phyloP scores from a whole-genome alignment of 768 basidiomycete genomes.

The Tylopilus rubrobrunneus region DNA sequence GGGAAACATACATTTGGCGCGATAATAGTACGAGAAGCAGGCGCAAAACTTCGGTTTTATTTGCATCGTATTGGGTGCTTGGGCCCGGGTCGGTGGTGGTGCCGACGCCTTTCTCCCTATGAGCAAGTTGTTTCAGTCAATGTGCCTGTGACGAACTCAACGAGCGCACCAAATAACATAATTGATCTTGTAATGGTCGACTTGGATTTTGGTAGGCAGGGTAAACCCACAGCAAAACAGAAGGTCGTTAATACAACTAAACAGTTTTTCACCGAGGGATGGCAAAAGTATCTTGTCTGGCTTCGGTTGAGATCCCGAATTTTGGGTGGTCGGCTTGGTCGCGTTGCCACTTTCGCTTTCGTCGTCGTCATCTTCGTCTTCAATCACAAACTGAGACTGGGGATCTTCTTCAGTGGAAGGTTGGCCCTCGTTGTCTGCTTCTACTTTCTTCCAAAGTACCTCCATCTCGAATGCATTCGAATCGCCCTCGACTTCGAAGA shows the following conservation, averaged over 20 bases:
- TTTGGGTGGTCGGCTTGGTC: slow-evolving; percentile 14
- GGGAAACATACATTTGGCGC: slow-evolving; percentile 81
- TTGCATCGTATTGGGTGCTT: slow-evolving; percentile 61
- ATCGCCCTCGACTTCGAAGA: slow-evolving; percentile 78
- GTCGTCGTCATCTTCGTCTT: slow-evolving; percentile 65
- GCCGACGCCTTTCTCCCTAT: slow-evolving; percentile 93
- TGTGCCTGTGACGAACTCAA: too few species aligned
- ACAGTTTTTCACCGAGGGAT: slow-evolving; percentile 77
- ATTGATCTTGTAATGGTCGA: slow-evolving; percentile 78
- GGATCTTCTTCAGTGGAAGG: slow-evolving; percentile 6
- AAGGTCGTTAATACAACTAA: slow-evolving; percentile 77
- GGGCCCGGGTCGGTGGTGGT: slow-evolving; percentile 74
- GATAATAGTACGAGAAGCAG: slow-evolving; percentile 86
- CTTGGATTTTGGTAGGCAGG: slow-evolving; percentile 70
- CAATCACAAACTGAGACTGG: slow-evolving; percentile 79
- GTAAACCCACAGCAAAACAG: slow-evolving; percentile 95
- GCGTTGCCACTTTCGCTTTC: slow-evolving; percentile 38
- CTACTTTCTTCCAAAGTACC: slow-evolving; percentile 75
- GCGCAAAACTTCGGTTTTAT: slow-evolving; percentile 87
- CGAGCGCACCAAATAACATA: slow-evolving; percentile 79
- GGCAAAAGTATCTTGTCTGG: slow-evolving; percentile 52
- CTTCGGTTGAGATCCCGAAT: slow-evolving; percentile 26
- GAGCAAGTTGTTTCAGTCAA: too few species aligned
- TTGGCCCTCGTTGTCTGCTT: slow-evolving; percentile 38
- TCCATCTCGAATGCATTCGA: slow-evolving; percentile 71